Conservation (phyloP, 129 eudicot species). For the Escallonia rubra region DNA sequence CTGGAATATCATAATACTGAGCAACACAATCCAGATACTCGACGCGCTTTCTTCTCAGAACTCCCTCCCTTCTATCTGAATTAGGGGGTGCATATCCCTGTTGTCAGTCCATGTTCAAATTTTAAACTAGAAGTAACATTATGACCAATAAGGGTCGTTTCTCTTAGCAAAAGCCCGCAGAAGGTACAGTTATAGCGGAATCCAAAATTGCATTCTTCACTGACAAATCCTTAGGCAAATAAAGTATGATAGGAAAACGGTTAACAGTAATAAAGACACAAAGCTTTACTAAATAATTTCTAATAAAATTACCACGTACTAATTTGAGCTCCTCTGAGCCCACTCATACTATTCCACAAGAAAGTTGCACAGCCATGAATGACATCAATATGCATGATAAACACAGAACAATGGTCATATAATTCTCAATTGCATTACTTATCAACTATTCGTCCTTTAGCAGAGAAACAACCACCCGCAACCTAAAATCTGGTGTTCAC, state of each 20-base stretch:
- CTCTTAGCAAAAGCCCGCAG: neutral
- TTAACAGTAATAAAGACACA: too few species aligned
- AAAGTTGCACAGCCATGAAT: constrained; percentile 4
- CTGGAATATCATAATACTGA: constrained; percentile 83
- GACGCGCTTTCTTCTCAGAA: constrained; percentile 83
- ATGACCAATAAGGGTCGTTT: constrained; percentile 5
- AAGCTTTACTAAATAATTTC: too few species aligned
- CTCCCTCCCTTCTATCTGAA: constrained; percentile 99
- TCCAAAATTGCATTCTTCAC: neutral
- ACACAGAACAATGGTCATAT: neutral
- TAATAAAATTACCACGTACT: too few species aligned
- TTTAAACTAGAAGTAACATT: constrained; percentile 26
- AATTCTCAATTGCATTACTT: neutral
- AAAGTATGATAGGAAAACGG: too few species aligned
- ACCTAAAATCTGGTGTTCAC: too few species aligned
- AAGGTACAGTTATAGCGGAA: neutral
- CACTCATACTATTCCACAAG: constrained; percentile 3
- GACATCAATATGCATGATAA: neutral
- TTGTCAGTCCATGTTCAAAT: constrained; percentile 75
- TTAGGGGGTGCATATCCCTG: constrained; percentile 99
- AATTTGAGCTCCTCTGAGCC: neutral
- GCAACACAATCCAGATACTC: constrained; percentile 93
- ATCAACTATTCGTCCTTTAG: neutral
- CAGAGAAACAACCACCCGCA: neutral
- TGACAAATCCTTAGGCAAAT: neutral